Evolutionary conservation across 2,329 filamentous ascomycete species (phyloP).

Genomic region (Akanthomyces dipterigenus): DNA sequence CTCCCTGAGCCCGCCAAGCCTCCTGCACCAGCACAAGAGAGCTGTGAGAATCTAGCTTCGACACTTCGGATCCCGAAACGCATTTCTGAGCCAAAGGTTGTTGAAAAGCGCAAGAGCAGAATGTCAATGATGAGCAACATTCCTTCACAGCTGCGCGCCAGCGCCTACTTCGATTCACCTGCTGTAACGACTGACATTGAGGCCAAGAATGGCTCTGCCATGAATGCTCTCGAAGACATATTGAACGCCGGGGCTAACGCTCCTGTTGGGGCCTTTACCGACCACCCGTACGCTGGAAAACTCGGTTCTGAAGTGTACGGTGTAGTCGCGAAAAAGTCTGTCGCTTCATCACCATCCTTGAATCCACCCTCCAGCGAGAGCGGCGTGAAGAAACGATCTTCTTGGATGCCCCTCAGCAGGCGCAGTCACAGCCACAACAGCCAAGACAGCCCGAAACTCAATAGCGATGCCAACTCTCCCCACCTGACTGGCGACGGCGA

Average conservation of each 20-base stretch:
- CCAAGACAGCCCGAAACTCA: constrained; percentile 21
- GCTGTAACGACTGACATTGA: constrained; percentile 45
- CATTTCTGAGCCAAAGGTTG: constrained; percentile 23
- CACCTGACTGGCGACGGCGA: background rate
- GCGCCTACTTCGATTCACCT: constrained; percentile 76
- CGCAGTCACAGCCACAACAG: constrained; percentile 26
- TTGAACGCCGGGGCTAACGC: constrained; percentile 82
- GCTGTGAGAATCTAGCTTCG: constrained; percentile 13
- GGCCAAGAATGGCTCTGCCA: constrained; percentile 72
- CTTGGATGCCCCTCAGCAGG: constrained; percentile 42
- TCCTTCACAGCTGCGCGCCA: constrained; percentile 83
- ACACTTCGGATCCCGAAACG: constrained; percentile 28
- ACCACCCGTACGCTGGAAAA: constrained; percentile 75
- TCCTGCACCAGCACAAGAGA: background rate
- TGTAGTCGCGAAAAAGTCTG: constrained; percentile 40
- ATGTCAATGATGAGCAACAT: constrained; percentile 35
- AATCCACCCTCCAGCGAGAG: constrained; percentile 18
- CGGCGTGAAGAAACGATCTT: constrained; percentile 40
- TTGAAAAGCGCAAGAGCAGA: constrained; percentile 27
- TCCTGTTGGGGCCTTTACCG: constrained; percentile 85
- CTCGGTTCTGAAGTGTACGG: constrained; percentile 72
- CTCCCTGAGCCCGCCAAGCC: background rate
- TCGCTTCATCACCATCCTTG: constrained; percentile 22
- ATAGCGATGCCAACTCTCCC: constrained; percentile 9
- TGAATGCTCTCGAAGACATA: constrained; percentile 83